Evolutionary conservation across 352 stramenopile species (phyloP), one percentile per base, ranked within the genome.

Genomic region (Hyaloperonospora arabidopsidis): DNA sequence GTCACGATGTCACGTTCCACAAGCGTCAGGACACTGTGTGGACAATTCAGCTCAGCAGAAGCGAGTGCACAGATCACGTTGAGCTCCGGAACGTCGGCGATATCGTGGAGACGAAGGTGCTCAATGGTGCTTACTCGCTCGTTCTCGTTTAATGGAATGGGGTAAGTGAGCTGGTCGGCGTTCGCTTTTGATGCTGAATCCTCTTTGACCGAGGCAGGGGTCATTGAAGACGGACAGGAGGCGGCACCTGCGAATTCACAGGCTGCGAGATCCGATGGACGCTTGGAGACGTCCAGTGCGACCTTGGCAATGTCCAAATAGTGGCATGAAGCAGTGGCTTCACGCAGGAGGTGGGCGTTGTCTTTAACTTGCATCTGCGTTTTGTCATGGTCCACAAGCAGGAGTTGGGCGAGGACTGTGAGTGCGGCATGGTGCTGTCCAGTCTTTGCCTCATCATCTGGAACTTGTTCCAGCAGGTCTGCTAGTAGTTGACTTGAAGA

Each of bases 1-100:
- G 65, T 58, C 34, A 67, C 57, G 22, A 69, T 45, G 19, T 65
- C 49, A n/a, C 51, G 49, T 14, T 67, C 66, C 1, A 84, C 57
- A 10, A 81, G 65, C 23, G 65, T 81, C 22, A 84, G 60, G 11
- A 81, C 38, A 21, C 38, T 44, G 19, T 44, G 22, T 2, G 55
- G 47, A 53, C 15, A 84, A 36, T 47, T 79, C 70, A 84, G 40
- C 39, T 81, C 70, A 1, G 53, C 51, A 0, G 70, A 59, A 4
- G 66, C 68, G 32, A 84, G 49, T 8, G 66, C 40, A 28, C 74
- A 84, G 21, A 67, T 41, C n/a, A 70, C 43, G 22, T 18, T 61
- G 19, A 84, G 58, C 43, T 80, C 70, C 1, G 74, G 46, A 5
- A 41, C 67, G 6, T 49, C 48, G 0, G 52, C 49, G 0, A 68